phyloP scores from a whole-genome alignment of 208 protist genomes.

The Trypanosoma platydactyli region DNA sequence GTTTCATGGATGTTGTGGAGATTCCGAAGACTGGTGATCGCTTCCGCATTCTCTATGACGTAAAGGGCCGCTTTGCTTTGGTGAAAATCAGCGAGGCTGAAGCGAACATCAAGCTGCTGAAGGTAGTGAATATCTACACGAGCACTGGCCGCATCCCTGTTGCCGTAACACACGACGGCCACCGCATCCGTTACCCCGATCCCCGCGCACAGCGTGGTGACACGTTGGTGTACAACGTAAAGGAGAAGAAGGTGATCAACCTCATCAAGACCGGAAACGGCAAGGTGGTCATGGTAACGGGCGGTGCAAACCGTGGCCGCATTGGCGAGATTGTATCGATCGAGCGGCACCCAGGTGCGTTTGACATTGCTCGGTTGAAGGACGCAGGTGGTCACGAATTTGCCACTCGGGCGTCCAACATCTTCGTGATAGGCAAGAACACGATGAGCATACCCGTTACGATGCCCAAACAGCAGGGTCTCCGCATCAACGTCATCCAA shows the following conservation, averaged over 20 bases:
- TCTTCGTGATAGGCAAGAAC: conserved; percentile 98
- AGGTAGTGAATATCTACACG: conserved; percentile 91
- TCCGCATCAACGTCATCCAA: conserved; percentile 90
- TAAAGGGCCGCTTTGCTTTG: conserved; percentile 98
- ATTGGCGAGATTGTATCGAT: conserved; percentile 95
- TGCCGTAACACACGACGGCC: conserved; percentile 98
- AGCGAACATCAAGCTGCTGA: conserved; percentile 96
- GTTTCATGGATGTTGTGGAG: conserved; percentile 98
- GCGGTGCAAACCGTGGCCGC: conserved; percentile 98
- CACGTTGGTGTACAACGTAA: conserved; percentile 97
- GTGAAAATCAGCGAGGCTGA: conserved; percentile 96
- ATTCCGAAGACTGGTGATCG: conserved; percentile 98
- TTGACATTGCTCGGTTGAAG: conserved; percentile 98
- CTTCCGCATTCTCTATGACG: conserved; percentile 99
- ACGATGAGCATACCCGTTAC: conserved; percentile 89
- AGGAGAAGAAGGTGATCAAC: conserved; percentile 93
- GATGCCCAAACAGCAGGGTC: conserved; percentile 96
- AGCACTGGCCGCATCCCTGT: conserved; percentile 95
- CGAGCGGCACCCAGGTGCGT: conserved; percentile 95
- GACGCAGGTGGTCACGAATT: conserved; percentile 94
- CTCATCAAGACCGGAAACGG: conserved; percentile 90
- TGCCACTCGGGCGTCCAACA: conserved; percentile 97
- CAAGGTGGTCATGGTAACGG: conserved; percentile 96
- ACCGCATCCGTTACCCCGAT: conserved; percentile 99
- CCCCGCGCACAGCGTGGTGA: conserved; percentile 96